Evolutionary conservation across 116 monocot species (phyloP).

Genomic region (Trichopus zeylanicus): DNA sequence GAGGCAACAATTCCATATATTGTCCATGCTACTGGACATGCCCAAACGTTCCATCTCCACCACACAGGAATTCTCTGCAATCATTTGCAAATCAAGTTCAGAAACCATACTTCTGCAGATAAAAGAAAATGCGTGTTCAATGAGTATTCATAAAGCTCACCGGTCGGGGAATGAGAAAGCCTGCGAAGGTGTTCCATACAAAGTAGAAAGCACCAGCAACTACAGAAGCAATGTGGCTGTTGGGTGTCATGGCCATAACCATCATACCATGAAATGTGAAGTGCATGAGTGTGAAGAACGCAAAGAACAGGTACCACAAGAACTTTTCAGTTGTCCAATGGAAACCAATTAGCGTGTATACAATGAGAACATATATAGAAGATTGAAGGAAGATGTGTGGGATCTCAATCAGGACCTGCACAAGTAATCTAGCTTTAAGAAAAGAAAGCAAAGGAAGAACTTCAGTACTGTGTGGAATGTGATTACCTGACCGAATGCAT

Average conservation of each 20-base stretch:
- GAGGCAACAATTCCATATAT: constrained; percentile 22
- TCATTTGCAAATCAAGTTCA: background rate
- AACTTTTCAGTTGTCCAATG: constrained; percentile 18
- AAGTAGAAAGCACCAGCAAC: constrained; percentile 20
- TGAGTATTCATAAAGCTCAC: constrained; percentile 8
- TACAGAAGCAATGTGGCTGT: constrained; percentile 19
- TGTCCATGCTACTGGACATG: constrained; percentile 20
- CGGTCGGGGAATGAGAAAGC: constrained; percentile 20
- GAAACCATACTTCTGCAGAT: background rate
- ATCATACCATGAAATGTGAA: constrained; percentile 28
- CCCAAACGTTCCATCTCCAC: constrained; percentile 38
- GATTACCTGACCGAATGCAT: constrained; percentile 6
- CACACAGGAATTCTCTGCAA: constrained; percentile 27
- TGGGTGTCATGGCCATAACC: constrained; percentile 16
- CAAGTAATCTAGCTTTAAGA: too few species aligned
- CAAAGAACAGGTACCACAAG: constrained; percentile 22
- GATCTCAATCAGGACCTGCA: constrained; percentile 26
- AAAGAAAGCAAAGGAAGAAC: background rate
- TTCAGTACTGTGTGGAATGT: background rate
- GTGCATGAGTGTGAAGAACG: constrained; percentile 19
- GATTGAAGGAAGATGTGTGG: constrained; percentile 20
- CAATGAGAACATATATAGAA: constrained; percentile 4
- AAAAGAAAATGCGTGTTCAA: background rate
- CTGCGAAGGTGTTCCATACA: constrained; percentile 28
- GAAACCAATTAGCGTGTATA: constrained; percentile 12